Evolutionary conservation across 2,329 filamentous ascomycete species (phyloP).

Genomic region (Curvularia eragrostidis): DNA sequence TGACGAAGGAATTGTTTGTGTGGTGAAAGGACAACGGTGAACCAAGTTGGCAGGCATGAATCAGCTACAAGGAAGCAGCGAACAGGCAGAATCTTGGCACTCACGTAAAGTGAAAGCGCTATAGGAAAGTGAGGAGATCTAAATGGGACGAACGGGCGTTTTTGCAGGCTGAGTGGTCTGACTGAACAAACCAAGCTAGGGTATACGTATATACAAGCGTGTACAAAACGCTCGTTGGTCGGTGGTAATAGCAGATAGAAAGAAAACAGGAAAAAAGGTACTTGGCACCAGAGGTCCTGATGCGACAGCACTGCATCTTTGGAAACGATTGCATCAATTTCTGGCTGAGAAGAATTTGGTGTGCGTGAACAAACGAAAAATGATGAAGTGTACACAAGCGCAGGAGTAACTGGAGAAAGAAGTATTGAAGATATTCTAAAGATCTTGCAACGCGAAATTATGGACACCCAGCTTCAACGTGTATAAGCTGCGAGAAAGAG

Average conservation of each 20-base stretch:
- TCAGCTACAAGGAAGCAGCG: background rate
- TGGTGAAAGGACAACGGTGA: background rate
- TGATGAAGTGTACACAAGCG: too few species aligned
- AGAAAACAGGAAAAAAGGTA: too few species aligned
- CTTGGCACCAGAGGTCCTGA: background rate
- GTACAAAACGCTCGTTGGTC: too few species aligned
- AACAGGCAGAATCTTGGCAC: background rate
- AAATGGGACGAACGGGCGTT: background rate
- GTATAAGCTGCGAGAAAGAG: background rate
- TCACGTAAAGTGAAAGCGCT: background rate
- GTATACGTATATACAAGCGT: too few species aligned
- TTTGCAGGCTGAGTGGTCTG: too few species aligned
- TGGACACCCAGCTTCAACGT: background rate
- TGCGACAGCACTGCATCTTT: background rate
- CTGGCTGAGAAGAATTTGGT: background rate
- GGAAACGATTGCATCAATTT: slow-evolving; percentile 3
- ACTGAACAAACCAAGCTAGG: too few species aligned
- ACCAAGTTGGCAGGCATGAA: slow-evolving; percentile 9
- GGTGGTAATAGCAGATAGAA: too few species aligned
- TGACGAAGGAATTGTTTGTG: slow-evolving; percentile 1
- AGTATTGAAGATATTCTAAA: background rate
- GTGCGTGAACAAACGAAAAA: background rate
- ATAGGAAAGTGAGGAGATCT: background rate
- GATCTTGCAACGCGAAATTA: background rate
- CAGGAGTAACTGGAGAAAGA: background rate